Conservation (phyloP, 208 protist genomes). For the Crithidia thermophila region DNA sequence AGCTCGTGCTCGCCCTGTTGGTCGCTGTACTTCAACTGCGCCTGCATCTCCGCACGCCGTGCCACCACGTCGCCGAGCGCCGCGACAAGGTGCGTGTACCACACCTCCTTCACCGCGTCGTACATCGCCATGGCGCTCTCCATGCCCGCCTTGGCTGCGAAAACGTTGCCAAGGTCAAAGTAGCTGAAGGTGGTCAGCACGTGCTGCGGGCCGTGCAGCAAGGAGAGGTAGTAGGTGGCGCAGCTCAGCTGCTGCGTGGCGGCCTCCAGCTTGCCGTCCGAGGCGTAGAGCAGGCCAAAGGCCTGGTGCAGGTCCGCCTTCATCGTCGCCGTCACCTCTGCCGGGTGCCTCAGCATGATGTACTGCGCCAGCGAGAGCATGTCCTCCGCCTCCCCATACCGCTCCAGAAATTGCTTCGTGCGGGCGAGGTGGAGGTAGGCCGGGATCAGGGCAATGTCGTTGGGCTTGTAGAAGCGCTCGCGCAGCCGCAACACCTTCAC, state of each 20-base stretch:
- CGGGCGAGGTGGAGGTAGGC: slow-evolving; percentile 86
- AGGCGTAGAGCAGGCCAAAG: slow-evolving; percentile 88
- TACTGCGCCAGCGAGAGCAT: slow-evolving; percentile 90
- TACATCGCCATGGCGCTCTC: slow-evolving; percentile 89
- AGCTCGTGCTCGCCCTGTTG: slow-evolving; percentile 45
- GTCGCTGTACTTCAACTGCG: slow-evolving; percentile 74
- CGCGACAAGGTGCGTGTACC: slow-evolving; percentile 57
- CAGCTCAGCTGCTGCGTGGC: slow-evolving; percentile 83
- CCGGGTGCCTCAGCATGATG: slow-evolving; percentile 73
- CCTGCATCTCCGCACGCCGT: slow-evolving; percentile 48
- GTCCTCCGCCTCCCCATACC: slow-evolving; percentile 84
- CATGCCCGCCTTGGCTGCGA: slow-evolving; percentile 85
- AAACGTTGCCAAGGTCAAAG: slow-evolving; percentile 92
- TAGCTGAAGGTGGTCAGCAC: slow-evolving; percentile 90
- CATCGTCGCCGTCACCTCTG: slow-evolving; percentile 48
- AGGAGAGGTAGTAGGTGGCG: slow-evolving; percentile 87
- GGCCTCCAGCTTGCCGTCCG: slow-evolving; percentile 82
- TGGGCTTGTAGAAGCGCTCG: slow-evolving; percentile 74
- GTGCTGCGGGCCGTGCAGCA: slow-evolving; percentile 76
- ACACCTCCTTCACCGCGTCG: slow-evolving; percentile 88
- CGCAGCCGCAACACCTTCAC: slow-evolving; percentile 79
- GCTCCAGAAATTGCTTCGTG: slow-evolving; percentile 83
- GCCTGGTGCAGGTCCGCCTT: slow-evolving; percentile 91
- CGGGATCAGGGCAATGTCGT: slow-evolving; percentile 71
- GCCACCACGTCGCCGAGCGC: slow-evolving; percentile 66